Evolutionary conservation across 2,329 filamentous ascomycete genomes (phyloP).

Genomic region (Colletotrichum eremochloae): DNA sequence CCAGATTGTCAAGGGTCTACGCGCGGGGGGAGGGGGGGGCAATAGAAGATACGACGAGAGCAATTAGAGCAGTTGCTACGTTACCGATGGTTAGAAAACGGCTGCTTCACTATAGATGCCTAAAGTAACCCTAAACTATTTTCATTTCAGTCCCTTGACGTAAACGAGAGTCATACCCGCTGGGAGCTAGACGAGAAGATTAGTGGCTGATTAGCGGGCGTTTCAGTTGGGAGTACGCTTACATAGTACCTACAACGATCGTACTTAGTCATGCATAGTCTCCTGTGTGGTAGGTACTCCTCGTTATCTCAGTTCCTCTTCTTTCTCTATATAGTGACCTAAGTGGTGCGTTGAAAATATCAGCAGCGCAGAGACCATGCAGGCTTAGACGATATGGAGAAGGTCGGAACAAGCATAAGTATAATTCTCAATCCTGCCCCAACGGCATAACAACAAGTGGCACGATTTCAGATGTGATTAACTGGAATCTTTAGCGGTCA

Average conservation of each 20-base stretch:
- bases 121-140: conserved; percentile 35
- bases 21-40: neutral
- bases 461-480: no score
- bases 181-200: no score
- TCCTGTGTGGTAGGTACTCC: neutral
- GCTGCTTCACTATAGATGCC: conserved; percentile 35
- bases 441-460: neutral
- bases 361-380: neutral
- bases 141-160: neutral
- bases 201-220: no score
- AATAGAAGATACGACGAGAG: neutral
- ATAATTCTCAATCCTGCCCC: neutral
- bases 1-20: conserved; percentile 6
- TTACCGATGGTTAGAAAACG: conserved; percentile 14
- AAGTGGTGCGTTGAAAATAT: neutral
- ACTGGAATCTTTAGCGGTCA: neutral
- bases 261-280: neutral
- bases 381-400: neutral
- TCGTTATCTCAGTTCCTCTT: neutral
- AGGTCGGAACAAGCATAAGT: neutral
- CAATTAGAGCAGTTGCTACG: conserved; percentile 13
- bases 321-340: neutral
- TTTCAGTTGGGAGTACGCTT: no score
- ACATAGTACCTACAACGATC: no score
- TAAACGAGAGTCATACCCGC: no score